Base-by-base conservation (phyloP, 176 grass and related monocot genomes). In the Pontederia crassipes region DNA sequence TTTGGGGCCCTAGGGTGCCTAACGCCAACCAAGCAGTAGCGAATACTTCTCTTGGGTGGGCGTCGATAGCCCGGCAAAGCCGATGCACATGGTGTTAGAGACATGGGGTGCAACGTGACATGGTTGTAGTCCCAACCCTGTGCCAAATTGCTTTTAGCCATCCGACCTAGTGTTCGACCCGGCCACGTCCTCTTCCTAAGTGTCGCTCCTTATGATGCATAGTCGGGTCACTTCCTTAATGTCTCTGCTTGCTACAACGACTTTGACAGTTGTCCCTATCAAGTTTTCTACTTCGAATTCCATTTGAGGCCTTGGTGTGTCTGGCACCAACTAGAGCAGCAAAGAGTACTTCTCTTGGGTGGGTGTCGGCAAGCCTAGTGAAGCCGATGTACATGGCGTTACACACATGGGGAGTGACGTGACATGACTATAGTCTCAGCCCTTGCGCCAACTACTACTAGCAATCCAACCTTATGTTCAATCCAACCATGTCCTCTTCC, bases 81-180 rank as follows among this genome's bases (percentile, higher is more conserved):
- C 83, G 57, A 70, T 92, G 3, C 92, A 88, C 77, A 72, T 98
- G 81, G 93, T 98, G 28, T 79, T 98, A 0, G 1, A 24, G 93
- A 98, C 76, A 98, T 87, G 14, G 93, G 93, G 11, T 92, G 93
- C 71, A 87, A 98, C 70, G 87, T 98, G 0, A 98, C 81, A 9
- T 98, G 93, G 93, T 62, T 92, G 17, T 87, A 98, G 72, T 98
- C 87, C 59, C 80, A 88, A 56, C 93, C 93, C 15, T 98, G 93
- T 63, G 76, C 84, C 0, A 87, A 98, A 24, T 64, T 98, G 87
- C 84, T 98, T 92, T 74, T 54, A 85, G 76, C 87, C 88, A 58
- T 76, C 84, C 0, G 87, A 92, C 84, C 93, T 87, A 0, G 63
- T 98, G 16, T 98, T 81, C 84, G 65, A 92, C 74, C 81, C 87